Percentiles rank a stretch among this genome's conserved stretches.
Evolutionary conservation across 306 rosid genomes (phyloP).

Genomic region (Pterocarpus macrocarpus): DNA sequence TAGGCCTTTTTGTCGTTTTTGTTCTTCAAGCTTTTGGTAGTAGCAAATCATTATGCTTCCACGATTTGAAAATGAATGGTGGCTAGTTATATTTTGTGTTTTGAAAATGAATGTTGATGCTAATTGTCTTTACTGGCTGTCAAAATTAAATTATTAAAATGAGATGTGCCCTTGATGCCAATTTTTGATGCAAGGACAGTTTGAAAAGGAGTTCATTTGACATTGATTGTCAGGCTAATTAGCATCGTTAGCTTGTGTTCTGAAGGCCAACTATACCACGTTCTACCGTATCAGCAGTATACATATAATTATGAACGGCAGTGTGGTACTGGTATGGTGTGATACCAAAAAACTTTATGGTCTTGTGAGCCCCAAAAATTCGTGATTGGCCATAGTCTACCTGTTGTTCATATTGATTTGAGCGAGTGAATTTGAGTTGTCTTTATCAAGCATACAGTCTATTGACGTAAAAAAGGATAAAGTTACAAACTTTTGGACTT

Average conservation of each 20-base stretch:
- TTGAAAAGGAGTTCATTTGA: slow-evolving; percentile 1
- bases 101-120: slow-evolving; percentile 46
- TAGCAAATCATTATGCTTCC: slow-evolving; percentile 46
- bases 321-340: neutral
- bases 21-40: slow-evolving; percentile 45
- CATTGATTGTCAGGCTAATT: neutral
- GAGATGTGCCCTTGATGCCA: slow-evolving; percentile 42
- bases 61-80: slow-evolving; percentile 41
- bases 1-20: slow-evolving; percentile 28
- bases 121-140: slow-evolving; percentile 18
- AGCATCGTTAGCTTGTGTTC: neutral
- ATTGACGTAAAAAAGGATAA: no score
- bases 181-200: neutral
- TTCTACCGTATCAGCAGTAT: neutral
- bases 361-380: neutral
- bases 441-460: neutral
- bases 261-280: neutral
- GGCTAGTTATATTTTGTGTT: slow-evolving; percentile 42
- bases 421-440: neutral
- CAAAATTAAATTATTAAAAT: slow-evolving; percentile 16
- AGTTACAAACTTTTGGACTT: neutral
- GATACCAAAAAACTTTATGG: neutral
- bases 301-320: neutral
- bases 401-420: neutral
- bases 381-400: neutral